phyloP scores from a whole-genome alignment of 345 rosid genomes.

The Populus davidiana region DNA sequence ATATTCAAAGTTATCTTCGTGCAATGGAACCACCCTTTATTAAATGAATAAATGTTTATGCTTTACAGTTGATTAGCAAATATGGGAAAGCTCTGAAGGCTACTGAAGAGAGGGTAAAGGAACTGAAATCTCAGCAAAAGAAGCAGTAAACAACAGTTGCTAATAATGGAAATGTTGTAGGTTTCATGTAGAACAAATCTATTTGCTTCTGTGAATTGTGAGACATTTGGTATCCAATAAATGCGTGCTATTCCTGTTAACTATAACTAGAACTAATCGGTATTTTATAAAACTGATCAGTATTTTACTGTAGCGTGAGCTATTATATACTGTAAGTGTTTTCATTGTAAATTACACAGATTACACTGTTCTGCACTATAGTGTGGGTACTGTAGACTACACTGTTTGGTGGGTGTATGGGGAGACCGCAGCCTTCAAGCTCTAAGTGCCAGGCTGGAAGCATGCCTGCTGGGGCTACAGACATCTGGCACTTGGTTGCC shows the following conservation, averaged over 20 bases:
- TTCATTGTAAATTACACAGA: no score
- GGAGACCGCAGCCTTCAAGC: no score
- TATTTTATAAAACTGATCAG: no score
- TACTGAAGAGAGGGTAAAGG: constrained; percentile 78
- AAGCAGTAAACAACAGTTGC: constrained; percentile 20
- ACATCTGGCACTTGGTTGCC: no score
- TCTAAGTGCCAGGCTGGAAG: no score
- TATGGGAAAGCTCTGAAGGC: constrained; percentile 74
- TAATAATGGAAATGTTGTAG: constrained; percentile 31
- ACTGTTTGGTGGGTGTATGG: no score
- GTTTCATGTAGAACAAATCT: constrained; percentile 8
- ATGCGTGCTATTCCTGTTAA: not conserved
- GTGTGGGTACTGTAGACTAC: no score
- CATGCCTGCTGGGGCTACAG: fast-evolving
- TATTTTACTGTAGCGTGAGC: no score
- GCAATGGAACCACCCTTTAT: not conserved
- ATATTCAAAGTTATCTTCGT: not conserved
- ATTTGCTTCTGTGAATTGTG: not conserved
- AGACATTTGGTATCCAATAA: not conserved
- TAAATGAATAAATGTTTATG: not conserved
- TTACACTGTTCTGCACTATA: no score
- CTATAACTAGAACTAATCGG: no score
- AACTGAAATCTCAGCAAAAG: constrained; percentile 67
- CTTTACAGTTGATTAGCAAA: constrained; percentile 56
- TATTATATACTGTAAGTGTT: no score